A percentile compares a stretch with the other conserved stretches of the same genome.
Evolutionary conservation across 164 flowering plant genomes (phyloP).

Genomic region (Kingdonia uniflora): DNA sequence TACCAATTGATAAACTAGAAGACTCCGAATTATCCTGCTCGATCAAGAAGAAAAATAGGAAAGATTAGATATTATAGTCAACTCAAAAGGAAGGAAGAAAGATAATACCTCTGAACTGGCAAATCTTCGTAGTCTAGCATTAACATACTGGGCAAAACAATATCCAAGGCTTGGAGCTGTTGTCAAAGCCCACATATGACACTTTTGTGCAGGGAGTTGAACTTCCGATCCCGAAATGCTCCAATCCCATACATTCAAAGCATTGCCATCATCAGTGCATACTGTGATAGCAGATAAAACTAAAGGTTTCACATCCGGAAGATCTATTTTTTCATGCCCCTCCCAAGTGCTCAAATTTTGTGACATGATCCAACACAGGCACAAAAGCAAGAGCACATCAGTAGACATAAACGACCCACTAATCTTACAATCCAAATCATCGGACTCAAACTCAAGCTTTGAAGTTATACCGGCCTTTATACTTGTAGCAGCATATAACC

Average conservation of each 20-base stretch:
- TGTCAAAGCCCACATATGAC: slow-evolving; percentile 58
- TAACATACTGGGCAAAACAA: slow-evolving; percentile 50
- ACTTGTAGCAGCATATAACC: slow-evolving; percentile 34
- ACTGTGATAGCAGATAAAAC: slow-evolving; percentile 51
- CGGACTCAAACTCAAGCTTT: slow-evolving; percentile 16
- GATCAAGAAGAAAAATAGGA: background rate
- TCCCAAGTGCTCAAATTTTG: slow-evolving; percentile 21
- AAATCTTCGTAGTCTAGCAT: slow-evolving; percentile 33
- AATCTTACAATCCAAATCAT: slow-evolving; percentile 18
- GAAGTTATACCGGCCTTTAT: slow-evolving; percentile 34
- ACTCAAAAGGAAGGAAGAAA: slow-evolving; percentile 1
- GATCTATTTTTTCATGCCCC: slow-evolving; percentile 13
- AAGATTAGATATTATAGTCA: no score
- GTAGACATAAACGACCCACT: slow-evolving; percentile 30
- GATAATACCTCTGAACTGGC: slow-evolving; percentile 40
- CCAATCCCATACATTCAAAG: slow-evolving; percentile 33
- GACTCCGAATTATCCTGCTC: slow-evolving; percentile 39
- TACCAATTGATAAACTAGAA: slow-evolving; percentile 26
- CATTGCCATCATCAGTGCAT: slow-evolving; percentile 36
- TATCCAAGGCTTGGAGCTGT: slow-evolving; percentile 56
- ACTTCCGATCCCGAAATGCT: slow-evolving; percentile 26
- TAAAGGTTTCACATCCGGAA: slow-evolving; percentile 62
- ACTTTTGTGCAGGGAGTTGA: slow-evolving; percentile 48
- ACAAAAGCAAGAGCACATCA: slow-evolving; percentile 55
- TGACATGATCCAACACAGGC: slow-evolving; percentile 64